Evolutionary conservation across 2,329 filamentous ascomycete genomes (phyloP).

Genomic region (Simplicillium aogashimaense): DNA sequence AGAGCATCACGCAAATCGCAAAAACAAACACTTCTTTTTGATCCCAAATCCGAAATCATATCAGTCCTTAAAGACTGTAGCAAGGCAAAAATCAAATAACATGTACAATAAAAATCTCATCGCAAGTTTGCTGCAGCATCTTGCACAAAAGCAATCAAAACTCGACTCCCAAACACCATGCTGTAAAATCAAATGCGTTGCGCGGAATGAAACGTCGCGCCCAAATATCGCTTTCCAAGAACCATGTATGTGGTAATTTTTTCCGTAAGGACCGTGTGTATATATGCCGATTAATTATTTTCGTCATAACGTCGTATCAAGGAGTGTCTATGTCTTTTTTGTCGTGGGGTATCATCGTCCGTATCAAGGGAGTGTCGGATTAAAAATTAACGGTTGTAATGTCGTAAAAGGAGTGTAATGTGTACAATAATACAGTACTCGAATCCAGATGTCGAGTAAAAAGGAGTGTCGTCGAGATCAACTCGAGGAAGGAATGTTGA

Average conservation of each 20-base stretch:
- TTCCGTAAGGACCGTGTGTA: constrained; percentile 36
- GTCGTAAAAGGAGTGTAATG: constrained; percentile 19
- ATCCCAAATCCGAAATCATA: no score
- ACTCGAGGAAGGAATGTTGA: constrained; percentile 16
- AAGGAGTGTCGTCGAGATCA: constrained; percentile 22
- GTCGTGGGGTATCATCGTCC: constrained; percentile 18
- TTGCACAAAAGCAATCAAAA: no score
- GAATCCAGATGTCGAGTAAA: constrained; percentile 2
- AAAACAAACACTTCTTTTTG: no score
- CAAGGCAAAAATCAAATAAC: no score
- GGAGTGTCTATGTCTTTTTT: constrained; percentile 19
- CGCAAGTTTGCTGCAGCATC: no score
- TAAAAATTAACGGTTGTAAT: constrained; percentile 3
- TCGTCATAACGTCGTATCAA: constrained; percentile 26
- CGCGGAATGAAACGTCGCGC: constrained; percentile 4
- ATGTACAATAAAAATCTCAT: no score
- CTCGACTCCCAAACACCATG: no score
- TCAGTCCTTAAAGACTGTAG: no score
- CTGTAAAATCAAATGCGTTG: no score
- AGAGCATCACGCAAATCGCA: no score
- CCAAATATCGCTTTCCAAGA: constrained; percentile 4
- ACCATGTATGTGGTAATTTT: constrained; percentile 13
- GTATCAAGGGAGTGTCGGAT: constrained; percentile 5
- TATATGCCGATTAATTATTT: constrained; percentile 23
- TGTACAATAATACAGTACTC: constrained; percentile 19